Base-by-base conservation (phyloP, 108 stramenopile species). In the Pseudonitzschia pungens region DNA sequence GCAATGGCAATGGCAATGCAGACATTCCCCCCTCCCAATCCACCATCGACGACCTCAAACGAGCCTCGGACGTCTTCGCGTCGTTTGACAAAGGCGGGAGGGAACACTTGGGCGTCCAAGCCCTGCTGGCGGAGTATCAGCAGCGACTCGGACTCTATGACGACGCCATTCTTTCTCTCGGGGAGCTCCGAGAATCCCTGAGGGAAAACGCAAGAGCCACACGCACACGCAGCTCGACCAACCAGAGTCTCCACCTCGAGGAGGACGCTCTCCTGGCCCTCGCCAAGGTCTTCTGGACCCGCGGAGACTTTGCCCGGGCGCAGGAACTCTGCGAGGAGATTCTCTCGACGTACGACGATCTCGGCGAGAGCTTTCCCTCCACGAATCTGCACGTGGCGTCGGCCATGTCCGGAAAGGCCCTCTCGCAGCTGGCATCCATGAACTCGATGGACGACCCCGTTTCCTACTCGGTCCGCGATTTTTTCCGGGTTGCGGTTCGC, bases 41-140 rank as follows among this genome's bases (percentile, higher is more conserved):
- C 16, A 82, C 84, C 28, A 40, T 87, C 40, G 86, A 90, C 45
- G 77, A 77, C 27, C 70, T 90, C 33, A 60, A 77, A 36, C 86
- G 93, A 22, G 90, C 86, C 18, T 57, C 68, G 27, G 77, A 87
- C 36, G 65, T 87, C 29, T 85, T 87, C 78, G 79, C 71, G 0
- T 56, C 60, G 9, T 80, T 83, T 52, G 33, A 62, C n/a, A 65
- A 74, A 18, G 83, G 75, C 15, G 77, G 83, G 15, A 26, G 44
- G 20, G 76, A 82, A 29, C 76, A 81, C 32, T 12, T 66, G 42
- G 87, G 84, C 2, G 69, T 81, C 16, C 69, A 69, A 29, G 77
- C 81, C 31, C 36, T 87, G 65, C 27, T 68, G 42, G 87, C 84
- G n/a, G 84, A 87, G 55, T 68, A 56, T 33, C 71, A 83, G 40